Conservation (phyloP, 208 protist species). For the Leishmania major region DNA sequence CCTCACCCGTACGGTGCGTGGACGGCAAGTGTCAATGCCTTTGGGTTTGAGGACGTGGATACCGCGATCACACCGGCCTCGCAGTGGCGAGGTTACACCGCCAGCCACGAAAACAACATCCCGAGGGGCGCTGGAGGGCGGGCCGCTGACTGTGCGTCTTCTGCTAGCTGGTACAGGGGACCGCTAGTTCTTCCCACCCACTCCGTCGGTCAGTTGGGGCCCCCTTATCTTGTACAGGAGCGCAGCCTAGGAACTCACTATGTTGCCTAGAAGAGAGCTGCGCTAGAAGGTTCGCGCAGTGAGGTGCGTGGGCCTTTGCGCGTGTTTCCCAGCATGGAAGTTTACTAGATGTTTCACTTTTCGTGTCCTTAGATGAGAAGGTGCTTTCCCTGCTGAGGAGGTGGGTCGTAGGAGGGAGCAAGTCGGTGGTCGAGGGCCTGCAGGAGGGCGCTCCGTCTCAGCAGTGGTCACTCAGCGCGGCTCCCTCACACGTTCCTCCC, state of each 20-base stretch:
- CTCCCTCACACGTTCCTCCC: background rate
- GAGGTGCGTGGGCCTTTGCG: background rate
- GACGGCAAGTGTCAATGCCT: background rate
- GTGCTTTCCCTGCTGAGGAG: background rate
- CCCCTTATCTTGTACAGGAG: background rate
- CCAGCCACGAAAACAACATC: background rate
- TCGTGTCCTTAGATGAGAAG: background rate
- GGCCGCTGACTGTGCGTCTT: background rate
- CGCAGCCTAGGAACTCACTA: constrained; percentile 2
- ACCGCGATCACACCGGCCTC: background rate
- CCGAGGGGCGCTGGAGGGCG: background rate
- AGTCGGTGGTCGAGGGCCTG: background rate
- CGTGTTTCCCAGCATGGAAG: background rate
- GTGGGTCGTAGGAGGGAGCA: background rate
- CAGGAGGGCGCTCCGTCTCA: background rate
- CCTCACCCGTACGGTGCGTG: background rate
- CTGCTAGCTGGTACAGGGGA: background rate
- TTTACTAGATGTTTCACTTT: background rate
- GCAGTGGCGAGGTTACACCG: background rate
- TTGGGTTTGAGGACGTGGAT: background rate
- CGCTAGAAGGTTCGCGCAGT: background rate
- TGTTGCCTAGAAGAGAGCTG: background rate
- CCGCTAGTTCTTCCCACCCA: background rate
- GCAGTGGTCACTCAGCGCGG: background rate
- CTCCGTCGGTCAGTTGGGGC: background rate